These are phyloP conservation scores for Micractinium conductrix DNA, from an alignment of 139 green algal species.

Conservation along the genomic window DNA sequence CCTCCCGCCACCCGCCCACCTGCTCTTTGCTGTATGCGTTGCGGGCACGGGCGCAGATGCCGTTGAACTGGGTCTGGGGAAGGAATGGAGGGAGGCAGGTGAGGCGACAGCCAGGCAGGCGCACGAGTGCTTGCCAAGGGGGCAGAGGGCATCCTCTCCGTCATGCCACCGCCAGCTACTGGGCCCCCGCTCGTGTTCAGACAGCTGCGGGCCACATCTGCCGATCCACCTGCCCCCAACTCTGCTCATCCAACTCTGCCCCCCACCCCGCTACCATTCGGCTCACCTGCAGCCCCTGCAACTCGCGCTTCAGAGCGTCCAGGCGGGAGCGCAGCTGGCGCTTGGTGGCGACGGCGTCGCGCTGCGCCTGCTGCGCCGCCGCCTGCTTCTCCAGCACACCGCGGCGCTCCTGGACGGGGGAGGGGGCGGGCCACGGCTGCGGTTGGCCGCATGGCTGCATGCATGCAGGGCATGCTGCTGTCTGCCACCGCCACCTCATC, in stretches of 20 bases:
- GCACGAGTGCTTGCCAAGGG: too few relatives aligned
- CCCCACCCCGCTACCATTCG: neutral
- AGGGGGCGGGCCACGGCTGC: too few relatives aligned
- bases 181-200: too few relatives aligned
- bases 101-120: too few relatives aligned
- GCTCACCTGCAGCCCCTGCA: conserved; percentile 20
- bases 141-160: too few relatives aligned
- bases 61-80: conserved; percentile 20
- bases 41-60: conserved; percentile 18
- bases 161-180: too few relatives aligned
- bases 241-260: neutral
- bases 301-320: conserved; percentile 4
- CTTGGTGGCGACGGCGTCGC: neutral
- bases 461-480: too few relatives aligned
- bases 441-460: too few relatives aligned
- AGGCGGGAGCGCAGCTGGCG: neutral
- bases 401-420: conserved; percentile 3
- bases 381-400: neutral
- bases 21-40: conserved; percentile 19
- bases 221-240: neutral
- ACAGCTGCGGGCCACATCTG: neutral
- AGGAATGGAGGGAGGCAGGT: too few relatives aligned
- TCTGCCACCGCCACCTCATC: too few relatives aligned
- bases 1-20: too few relatives aligned
- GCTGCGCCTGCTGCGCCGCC: neutral